These are phyloP conservation scores for Pseudohalonectria lignicola DNA, from an alignment of 2,329 filamentous ascomycete genomes.

Conservation along the genomic window DNA sequence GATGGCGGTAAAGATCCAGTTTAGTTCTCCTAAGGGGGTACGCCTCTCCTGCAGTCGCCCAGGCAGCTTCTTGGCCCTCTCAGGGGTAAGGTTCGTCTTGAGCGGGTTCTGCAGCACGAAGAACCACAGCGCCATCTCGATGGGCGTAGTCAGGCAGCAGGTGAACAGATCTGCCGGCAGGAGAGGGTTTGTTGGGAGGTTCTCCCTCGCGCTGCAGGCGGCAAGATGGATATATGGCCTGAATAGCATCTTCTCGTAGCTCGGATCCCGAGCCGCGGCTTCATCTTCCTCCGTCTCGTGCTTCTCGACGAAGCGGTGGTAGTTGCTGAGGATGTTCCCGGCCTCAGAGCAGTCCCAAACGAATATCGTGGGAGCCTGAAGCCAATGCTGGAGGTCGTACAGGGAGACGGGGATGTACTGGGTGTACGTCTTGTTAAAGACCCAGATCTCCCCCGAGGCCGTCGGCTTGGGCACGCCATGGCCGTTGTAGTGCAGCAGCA, in stretches of 20 bases:
- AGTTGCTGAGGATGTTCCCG: constrained; percentile 90
- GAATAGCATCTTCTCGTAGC: constrained; percentile 66
- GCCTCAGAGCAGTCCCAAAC: constrained; percentile 98
- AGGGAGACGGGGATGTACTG: constrained; percentile 97
- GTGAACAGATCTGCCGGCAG: constrained; percentile 94
- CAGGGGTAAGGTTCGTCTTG: constrained; percentile 57
- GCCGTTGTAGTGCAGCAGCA: constrained; percentile 97
- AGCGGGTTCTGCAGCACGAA: constrained; percentile 89
- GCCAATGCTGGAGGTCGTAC: constrained; percentile 91
- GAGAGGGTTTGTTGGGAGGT: constrained; percentile 85
- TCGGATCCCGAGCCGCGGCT: constrained; percentile 63
- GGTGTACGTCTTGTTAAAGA: constrained; percentile 97
- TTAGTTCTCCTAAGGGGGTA: constrained; percentile 89
- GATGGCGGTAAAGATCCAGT: constrained; percentile 99
- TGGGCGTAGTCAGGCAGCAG: constrained; percentile 89
- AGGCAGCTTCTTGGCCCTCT: constrained; percentile 79
- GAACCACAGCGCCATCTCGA: constrained; percentile 93
- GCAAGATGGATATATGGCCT: constrained; percentile 76
- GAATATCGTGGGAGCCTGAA: constrained; percentile 89
- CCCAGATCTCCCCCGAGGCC: constrained; percentile 94
- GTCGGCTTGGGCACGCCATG: constrained; percentile 96
- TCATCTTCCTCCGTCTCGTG: constrained; percentile 85
- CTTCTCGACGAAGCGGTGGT: constrained; percentile 88
- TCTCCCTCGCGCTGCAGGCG: constrained; percentile 82
- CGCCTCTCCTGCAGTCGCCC: constrained; percentile 85